These are phyloP conservation scores for Leishmania lainsoni DNA, from an alignment of 208 protist species.

Conservation along the genomic window DNA sequence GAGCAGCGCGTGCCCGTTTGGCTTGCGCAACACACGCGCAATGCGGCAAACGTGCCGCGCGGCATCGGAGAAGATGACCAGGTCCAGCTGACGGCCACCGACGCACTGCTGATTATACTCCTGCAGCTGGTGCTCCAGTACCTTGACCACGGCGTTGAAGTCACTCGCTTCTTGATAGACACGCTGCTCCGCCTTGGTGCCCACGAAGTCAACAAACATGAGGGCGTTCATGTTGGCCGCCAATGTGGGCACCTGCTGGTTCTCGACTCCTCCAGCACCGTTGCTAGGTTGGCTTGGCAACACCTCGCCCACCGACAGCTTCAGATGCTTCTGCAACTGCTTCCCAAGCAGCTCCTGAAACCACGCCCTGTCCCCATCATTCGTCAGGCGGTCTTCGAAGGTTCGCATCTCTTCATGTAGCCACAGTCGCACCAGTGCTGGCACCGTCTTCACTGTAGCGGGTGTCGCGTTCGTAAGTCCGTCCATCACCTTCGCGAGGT, in stretches of 20 bases:
- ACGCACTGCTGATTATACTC: conserved; percentile 94
- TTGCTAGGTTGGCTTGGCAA: conserved; percentile 14
- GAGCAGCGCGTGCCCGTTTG: conserved; percentile 96
- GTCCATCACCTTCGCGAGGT: conserved; percentile 97
- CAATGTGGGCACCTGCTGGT: neutral
- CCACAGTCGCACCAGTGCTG: conserved; percentile 92
- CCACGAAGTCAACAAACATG: conserved; percentile 96
- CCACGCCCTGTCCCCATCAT: conserved; percentile 87
- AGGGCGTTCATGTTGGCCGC: conserved; percentile 32
- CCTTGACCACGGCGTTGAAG: conserved; percentile 70
- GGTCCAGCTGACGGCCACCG: conserved; percentile 86
- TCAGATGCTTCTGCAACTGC: conserved; percentile 85
- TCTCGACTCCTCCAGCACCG: neutral
- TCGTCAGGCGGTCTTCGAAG: conserved; percentile 95
- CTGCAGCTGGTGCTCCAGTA: conserved; percentile 88
- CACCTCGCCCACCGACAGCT: conserved; percentile 76
- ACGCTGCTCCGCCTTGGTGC: conserved; percentile 61
- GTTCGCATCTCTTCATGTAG: conserved; percentile 96
- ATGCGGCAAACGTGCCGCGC: conserved; percentile 97
- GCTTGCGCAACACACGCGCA: conserved; percentile 95
- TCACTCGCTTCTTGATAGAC: conserved; percentile 93
- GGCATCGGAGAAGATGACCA: conserved; percentile 98
- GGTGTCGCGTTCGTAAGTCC: conserved; percentile 92
- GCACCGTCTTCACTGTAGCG: conserved; percentile 51
- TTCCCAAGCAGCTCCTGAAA: conserved; percentile 89